phyloP scores from a whole-genome alignment of 805 yeast species.

The Kluyveromyces siamensis region DNA sequence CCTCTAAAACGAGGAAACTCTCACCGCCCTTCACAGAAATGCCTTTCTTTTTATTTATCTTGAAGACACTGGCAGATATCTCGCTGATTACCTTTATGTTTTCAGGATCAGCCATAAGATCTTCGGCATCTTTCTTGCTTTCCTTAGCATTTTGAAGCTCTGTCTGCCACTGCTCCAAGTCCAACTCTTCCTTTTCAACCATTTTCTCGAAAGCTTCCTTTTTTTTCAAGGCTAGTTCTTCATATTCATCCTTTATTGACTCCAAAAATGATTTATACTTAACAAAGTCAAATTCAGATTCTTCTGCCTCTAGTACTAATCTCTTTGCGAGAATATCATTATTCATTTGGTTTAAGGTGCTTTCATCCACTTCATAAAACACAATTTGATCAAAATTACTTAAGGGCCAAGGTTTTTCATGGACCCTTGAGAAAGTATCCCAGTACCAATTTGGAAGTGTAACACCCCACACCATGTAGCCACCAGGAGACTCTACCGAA shows the following conservation, averaged over 20 bases:
- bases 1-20: slow-evolving; percentile 83
- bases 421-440: slow-evolving; percentile 62
- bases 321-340: slow-evolving; percentile 75
- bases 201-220: background rate
- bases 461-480: slow-evolving; percentile 92
- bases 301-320: slow-evolving; percentile 64
- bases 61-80: slow-evolving; percentile 97
- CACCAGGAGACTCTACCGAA: slow-evolving; percentile 93
- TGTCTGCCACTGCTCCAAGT: too few relatives aligned
- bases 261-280: slow-evolving; percentile 67
- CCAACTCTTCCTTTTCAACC: background rate
- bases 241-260: slow-evolving; percentile 59
- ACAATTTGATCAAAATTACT: slow-evolving; percentile 91
- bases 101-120: slow-evolving; percentile 66
- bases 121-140: slow-evolving; percentile 73
- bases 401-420: slow-evolving; percentile 77
- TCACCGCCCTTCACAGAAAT: slow-evolving; percentile 66
- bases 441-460: slow-evolving; percentile 98
- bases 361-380: slow-evolving; percentile 85
- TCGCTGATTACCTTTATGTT: slow-evolving; percentile 79
- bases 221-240: slow-evolving; percentile 33
- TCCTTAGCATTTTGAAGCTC: slow-evolving; percentile 51
- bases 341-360: slow-evolving; percentile 60
- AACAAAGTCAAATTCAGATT: slow-evolving; percentile 73
- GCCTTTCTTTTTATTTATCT: slow-evolving; percentile 72